These are phyloP conservation scores for Termitomyces sp. DNA, from an alignment of 768 basidiomycete genomes.

Conservation along the genomic window DNA sequence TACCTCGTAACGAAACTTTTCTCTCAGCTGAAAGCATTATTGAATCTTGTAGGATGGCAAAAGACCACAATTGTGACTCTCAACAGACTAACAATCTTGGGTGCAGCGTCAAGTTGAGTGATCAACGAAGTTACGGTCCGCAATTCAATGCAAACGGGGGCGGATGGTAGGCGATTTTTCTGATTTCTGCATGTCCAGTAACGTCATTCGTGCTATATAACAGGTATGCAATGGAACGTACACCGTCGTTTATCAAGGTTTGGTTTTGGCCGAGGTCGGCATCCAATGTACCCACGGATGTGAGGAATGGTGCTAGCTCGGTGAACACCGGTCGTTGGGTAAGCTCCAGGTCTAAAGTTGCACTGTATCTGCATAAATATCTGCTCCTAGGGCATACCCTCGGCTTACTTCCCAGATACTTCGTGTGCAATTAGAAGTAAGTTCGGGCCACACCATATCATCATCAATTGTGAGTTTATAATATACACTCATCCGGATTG, in stretches of 20 bases:
- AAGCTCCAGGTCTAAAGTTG: constrained; percentile 2
- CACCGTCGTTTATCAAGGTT: constrained; percentile 50
- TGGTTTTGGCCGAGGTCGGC: constrained; percentile 65
- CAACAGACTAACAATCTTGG: constrained; percentile 46
- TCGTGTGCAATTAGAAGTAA: constrained; percentile 51
- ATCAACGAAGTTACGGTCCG: constrained; percentile 48
- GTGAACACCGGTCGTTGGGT: constrained; percentile 55
- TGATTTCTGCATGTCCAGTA: neutral
- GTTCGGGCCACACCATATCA: constrained; percentile 55
- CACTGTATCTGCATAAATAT: neutral
- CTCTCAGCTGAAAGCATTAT: neutral
- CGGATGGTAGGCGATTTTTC: constrained; percentile 43
- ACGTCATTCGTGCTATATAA: neutral
- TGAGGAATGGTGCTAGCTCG: constrained; percentile 31
- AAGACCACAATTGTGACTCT: constrained; percentile 43
- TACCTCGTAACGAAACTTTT: neutral
- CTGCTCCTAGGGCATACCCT: constrained; percentile 44
- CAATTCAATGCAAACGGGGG: constrained; percentile 55
- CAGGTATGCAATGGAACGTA: constrained; percentile 64
- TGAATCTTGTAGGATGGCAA: constrained; percentile 24
- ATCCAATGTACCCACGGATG: constrained; percentile 39
- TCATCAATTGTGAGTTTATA: constrained; percentile 47
- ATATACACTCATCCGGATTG: neutral
- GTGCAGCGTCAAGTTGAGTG: constrained; percentile 44
- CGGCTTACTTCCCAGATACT: constrained; percentile 56